These are phyloP conservation scores for Thielaviopsis ethacetica DNA, from an alignment of 2,329 filamentous ascomycete species.

Conservation along the genomic window DNA sequence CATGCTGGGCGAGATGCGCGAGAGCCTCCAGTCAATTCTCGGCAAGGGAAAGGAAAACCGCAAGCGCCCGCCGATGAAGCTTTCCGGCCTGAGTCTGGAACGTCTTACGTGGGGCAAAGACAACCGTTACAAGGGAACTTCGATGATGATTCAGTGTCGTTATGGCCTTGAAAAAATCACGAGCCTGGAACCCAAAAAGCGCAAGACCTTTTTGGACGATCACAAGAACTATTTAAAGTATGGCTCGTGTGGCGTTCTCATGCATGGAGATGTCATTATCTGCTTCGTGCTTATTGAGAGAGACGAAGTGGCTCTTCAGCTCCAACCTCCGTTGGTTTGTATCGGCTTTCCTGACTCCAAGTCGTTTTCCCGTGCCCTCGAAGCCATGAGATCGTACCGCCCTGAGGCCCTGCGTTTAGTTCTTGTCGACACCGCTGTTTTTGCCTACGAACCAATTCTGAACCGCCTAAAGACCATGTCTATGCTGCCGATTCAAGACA, in stretches of 20 bases:
- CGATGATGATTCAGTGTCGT: conserved; percentile 19
- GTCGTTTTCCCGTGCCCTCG: conserved; percentile 26
- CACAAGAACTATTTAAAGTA: conserved; percentile 39
- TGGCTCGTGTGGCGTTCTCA: conserved; percentile 43
- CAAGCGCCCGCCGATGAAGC: conserved; percentile 21
- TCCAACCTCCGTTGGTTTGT: conserved; percentile 28
- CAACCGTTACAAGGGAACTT: conserved; percentile 3
- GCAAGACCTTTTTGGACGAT: conserved; percentile 29
- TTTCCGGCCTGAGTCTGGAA: conserved; percentile 24
- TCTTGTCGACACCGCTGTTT: conserved; percentile 47
- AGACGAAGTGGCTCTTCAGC: conserved; percentile 28
- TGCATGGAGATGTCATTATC: conserved; percentile 32
- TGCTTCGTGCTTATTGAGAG: conserved; percentile 44
- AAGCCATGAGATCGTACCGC: not conserved
- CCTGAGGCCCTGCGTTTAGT: conserved; percentile 27
- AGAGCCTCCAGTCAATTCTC: conserved; percentile 37
- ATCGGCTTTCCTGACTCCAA: conserved; percentile 33
- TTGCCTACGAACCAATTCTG: conserved; percentile 53
- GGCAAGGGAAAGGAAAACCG: conserved; percentile 28
- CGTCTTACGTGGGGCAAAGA: conserved; percentile 22
- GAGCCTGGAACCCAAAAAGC: conserved; percentile 16
- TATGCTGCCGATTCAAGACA: conserved; percentile 37
- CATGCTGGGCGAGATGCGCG: conserved; percentile 48
- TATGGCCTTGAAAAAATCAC: conserved; percentile 30
- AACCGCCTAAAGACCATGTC: conserved; percentile 37